Conservation (phyloP, 164 flowering plant genomes). For the Liriodendron chinense region DNA sequence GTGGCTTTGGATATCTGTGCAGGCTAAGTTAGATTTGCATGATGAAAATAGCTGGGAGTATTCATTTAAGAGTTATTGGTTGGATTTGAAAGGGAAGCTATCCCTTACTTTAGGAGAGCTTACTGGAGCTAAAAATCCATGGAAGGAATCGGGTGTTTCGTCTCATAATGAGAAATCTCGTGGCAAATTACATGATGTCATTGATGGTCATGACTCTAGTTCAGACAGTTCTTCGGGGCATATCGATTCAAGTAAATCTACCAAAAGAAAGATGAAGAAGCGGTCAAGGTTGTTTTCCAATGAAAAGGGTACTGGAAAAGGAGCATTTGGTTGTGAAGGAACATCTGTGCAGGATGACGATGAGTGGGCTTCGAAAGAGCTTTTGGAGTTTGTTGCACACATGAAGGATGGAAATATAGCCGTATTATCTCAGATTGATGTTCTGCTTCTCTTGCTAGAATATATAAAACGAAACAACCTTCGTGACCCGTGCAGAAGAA, state of each 20-base stretch:
- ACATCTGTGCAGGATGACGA: slow-evolving; percentile 26
- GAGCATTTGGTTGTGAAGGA: slow-evolving; percentile 15
- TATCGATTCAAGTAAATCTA: slow-evolving; percentile 35
- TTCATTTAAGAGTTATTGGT: slow-evolving; percentile 90
- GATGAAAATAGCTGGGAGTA: slow-evolving; percentile 83
- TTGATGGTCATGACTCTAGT: slow-evolving; percentile 45
- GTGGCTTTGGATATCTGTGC: slow-evolving; percentile 16
- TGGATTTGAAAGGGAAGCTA: slow-evolving; percentile 57
- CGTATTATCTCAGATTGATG: slow-evolving; percentile 68
- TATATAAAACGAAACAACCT: slow-evolving; percentile 84
- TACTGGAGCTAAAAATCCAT: slow-evolving; percentile 58
- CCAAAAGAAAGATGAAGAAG: slow-evolving; percentile 53
- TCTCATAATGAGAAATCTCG: slow-evolving; percentile 42
- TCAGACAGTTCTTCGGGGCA: slow-evolving; percentile 52
- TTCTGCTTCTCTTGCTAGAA: slow-evolving; percentile 71
- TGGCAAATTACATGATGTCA: slow-evolving; percentile 41
- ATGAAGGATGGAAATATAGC: slow-evolving; percentile 80
- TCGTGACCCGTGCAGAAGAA: slow-evolving; percentile 79
- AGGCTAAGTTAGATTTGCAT: slow-evolving; percentile 71
- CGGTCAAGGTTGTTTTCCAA: slow-evolving; percentile 32
- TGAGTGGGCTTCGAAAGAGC: slow-evolving; percentile 92
- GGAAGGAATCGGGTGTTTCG: slow-evolving; percentile 48
- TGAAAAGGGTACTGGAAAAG: slow-evolving; percentile 24
- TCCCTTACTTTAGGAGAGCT: slow-evolving; percentile 62
- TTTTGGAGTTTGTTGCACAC: slow-evolving; percentile 82